These are phyloP conservation scores for Microstegium vimineum DNA, from an alignment of 176 grass and related monocot genomes.

Conservation along the genomic window DNA sequence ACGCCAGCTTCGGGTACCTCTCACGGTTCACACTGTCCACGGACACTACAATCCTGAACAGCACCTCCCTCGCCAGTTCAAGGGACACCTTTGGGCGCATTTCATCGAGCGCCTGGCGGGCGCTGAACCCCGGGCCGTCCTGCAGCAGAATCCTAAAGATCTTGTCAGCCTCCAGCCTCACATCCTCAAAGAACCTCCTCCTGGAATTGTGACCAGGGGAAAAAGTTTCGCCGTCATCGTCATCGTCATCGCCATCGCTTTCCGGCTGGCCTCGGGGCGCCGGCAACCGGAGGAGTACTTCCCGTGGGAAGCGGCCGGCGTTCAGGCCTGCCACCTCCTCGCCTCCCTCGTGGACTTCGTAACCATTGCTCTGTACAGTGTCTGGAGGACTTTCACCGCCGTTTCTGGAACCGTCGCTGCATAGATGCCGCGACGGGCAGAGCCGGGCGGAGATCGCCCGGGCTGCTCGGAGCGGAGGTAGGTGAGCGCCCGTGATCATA, in stretches of 20 bases:
- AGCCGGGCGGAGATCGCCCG: conserved; percentile 17
- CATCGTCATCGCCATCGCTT: no score
- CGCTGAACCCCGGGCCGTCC: conserved; percentile 78
- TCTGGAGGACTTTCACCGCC: conserved; percentile 1
- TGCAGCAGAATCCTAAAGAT: conserved; percentile 68
- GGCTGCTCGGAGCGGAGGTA: conserved; percentile 19
- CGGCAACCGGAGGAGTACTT: conserved; percentile 57
- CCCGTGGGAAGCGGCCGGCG: conserved; percentile 33
- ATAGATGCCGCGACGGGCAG: conserved; percentile 40
- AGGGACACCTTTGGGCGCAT: conserved; percentile 52
- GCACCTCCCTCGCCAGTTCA: conserved; percentile 59
- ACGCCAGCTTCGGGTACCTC: conserved; percentile 66
- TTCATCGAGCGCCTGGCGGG: conserved; percentile 67
- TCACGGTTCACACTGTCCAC: conserved; percentile 45
- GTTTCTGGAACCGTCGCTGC: conserved; percentile 9
- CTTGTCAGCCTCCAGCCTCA: conserved; percentile 40
- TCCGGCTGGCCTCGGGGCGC: conserved; percentile 10
- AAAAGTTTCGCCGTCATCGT: conserved; percentile 21
- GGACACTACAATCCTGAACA: conserved; percentile 53
- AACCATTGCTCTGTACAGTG: background rate
- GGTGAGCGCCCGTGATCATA: conserved; percentile 23
- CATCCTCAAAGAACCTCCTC: conserved; percentile 25
- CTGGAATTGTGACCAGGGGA: background rate
- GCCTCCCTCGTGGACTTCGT: background rate
- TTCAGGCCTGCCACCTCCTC: conserved; percentile 18